A percentile compares a stretch with the other conserved stretches of the same genome.
phyloP scores from a whole-genome alignment of 108 stramenopile species.

The Schizochytrium sp. region DNA sequence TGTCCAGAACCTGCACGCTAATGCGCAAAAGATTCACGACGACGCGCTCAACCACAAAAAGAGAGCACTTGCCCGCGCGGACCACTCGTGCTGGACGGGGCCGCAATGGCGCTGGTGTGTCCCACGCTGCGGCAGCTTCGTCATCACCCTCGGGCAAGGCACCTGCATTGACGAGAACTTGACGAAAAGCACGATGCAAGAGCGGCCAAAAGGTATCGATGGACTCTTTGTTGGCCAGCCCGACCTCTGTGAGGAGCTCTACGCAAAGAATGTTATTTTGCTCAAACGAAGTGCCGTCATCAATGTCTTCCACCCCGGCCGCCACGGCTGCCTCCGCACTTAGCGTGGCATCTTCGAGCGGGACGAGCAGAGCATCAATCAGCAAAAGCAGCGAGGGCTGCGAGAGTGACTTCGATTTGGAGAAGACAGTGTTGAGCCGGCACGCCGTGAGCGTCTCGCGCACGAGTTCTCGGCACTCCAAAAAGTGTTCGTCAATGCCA shows the following conservation, averaged over 20 bases:
- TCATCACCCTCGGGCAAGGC: neutral
- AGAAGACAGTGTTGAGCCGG: neutral
- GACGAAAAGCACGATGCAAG: neutral
- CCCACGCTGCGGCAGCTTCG: neutral
- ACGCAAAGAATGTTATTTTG: neutral
- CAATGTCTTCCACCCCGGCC: neutral
- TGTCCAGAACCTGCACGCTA: neutral
- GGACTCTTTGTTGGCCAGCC: neutral
- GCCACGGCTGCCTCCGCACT: neutral
- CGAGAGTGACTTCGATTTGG: neutral
- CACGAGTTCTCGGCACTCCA: neutral
- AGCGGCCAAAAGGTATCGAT: neutral
- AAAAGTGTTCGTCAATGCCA: neutral
- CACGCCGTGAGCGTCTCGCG: conserved; percentile 3
- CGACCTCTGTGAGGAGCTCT: conserved; percentile 3
- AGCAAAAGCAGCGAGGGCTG: neutral
- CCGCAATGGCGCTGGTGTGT: neutral
- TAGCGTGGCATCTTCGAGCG: neutral
- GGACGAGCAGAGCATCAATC: neutral
- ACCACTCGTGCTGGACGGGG: neutral
- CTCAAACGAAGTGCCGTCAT: neutral
- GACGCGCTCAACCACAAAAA: conserved; percentile 7
- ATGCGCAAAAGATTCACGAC: neutral
- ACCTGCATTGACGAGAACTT: neutral
- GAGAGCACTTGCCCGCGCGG: neutral